These are phyloP conservation scores for Xylaria sp. DNA, from an alignment of 2,329 filamentous ascomycete genomes.

Conservation along the genomic window DNA sequence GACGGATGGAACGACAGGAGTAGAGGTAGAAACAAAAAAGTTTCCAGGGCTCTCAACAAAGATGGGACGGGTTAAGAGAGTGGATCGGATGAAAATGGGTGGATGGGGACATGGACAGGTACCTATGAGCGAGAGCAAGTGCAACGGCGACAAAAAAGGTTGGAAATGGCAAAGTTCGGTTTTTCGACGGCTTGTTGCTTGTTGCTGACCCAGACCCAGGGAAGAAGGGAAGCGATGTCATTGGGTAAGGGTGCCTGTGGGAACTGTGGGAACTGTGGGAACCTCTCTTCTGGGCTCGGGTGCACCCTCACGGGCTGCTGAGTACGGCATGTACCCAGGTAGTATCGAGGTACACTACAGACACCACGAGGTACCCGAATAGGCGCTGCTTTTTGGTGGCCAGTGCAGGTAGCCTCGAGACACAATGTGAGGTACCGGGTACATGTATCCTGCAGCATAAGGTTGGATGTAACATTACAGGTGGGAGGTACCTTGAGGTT, in stretches of 20 bases:
- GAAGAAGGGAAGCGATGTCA: background rate
- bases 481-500: too few species aligned
- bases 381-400: too few species aligned
- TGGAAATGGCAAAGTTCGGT: slow-evolving; percentile 23
- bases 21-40: slow-evolving; percentile 10
- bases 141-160: slow-evolving; percentile 15
- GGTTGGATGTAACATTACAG: too few species aligned
- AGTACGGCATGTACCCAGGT: too few species aligned
- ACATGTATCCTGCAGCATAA: background rate
- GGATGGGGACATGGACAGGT: background rate
- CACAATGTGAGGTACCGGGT: background rate
- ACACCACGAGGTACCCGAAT: too few species aligned
- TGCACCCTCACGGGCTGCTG: too few species aligned
- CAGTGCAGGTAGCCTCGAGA: too few species aligned
- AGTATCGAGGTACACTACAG: too few species aligned
- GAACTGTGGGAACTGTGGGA: background rate
- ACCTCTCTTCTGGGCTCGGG: background rate
- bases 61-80: slow-evolving; percentile 1
- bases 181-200: slow-evolving; percentile 2
- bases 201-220: background rate
- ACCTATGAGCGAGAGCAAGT: background rate
- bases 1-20: slow-evolving; percentile 19
- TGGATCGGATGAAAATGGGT: background rate
- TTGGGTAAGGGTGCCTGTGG: slow-evolving; percentile 5
- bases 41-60: slow-evolving; percentile 9